phyloP scores from a whole-genome alignment of 2,329 filamentous ascomycete genomes.

The Trichoderma lentiforme region DNA sequence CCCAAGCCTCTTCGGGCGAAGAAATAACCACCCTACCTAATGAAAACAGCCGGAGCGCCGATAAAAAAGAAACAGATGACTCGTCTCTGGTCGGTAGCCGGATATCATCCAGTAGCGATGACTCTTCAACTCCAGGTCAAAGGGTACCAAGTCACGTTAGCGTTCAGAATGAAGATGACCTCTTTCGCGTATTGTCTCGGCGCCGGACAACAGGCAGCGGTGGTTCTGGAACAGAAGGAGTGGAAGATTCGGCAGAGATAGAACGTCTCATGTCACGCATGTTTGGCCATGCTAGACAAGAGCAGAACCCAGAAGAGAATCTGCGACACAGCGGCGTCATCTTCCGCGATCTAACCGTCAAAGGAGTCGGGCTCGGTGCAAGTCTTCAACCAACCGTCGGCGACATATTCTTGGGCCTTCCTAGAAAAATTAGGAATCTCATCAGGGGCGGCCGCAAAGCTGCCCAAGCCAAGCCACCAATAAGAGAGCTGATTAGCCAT shows the following conservation, averaged over 20 bases:
- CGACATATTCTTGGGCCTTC: constrained; percentile 59
- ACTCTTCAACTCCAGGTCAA: background rate
- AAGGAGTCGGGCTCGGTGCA: constrained; percentile 65
- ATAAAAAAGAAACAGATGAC: background rate
- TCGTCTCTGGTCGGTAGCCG: background rate
- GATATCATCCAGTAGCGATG: background rate
- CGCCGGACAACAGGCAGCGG: constrained; percentile 41
- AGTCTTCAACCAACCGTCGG: constrained; percentile 53
- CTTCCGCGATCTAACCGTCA: constrained; percentile 68
- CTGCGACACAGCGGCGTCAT: constrained; percentile 67
- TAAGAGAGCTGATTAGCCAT: constrained; percentile 62
- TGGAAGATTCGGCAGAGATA: constrained; percentile 49
- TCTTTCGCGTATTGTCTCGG: constrained; percentile 48
- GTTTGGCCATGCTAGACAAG: constrained; percentile 63
- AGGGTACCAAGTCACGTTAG: constrained; percentile 25
- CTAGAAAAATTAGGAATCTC: constrained; percentile 41
- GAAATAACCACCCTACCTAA: background rate
- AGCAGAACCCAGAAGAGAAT: constrained; percentile 66
- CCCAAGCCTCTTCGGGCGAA: background rate
- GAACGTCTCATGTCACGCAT: constrained; percentile 65
- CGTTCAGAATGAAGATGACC: constrained; percentile 46
- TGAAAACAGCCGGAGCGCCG: background rate
- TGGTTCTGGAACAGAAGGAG: constrained; percentile 34
- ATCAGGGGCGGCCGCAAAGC: constrained; percentile 52
- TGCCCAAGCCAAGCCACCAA: constrained; percentile 51